These are phyloP conservation scores for Styphnolobium japonicum DNA, from an alignment of 306 rosid genomes.

Conservation along the genomic window DNA sequence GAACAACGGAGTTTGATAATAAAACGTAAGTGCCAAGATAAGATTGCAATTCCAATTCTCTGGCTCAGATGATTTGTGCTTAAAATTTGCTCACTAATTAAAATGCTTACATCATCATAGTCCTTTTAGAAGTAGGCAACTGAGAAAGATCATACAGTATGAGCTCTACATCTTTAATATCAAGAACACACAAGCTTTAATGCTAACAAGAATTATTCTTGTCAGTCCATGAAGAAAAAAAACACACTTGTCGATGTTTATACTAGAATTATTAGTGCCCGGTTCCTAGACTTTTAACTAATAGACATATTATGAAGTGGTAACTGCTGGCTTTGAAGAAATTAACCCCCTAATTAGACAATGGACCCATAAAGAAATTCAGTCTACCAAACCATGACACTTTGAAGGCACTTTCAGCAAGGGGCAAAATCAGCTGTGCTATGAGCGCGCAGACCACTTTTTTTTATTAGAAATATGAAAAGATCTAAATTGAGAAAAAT, in stretches of 20 bases:
- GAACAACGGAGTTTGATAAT: background rate
- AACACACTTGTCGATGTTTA: background rate
- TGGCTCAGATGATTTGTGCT: background rate
- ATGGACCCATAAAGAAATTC: background rate
- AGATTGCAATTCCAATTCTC: background rate
- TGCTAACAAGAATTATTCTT: background rate
- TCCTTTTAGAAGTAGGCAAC: background rate
- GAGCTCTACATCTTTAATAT: background rate
- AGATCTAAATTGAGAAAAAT: background rate
- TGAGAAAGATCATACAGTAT: conserved; percentile 2
- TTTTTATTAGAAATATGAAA: background rate
- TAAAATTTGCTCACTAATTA: background rate
- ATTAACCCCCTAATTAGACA: background rate
- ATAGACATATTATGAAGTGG: background rate
- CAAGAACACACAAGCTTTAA: background rate
- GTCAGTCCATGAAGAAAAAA: background rate
- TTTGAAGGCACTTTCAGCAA: background rate
- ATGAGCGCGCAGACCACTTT: background rate
- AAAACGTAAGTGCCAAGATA: background rate
- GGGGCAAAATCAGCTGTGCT: background rate
- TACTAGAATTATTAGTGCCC: background rate
- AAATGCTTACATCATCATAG: background rate
- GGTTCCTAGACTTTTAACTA: background rate
- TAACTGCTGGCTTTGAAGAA: background rate
- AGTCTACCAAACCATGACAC: background rate